A percentile compares a stretch with the other conserved stretches of the same genome.
phyloP scores from a whole-genome alignment of 2,329 filamentous ascomycete species.

The Colletotrichum sp. region DNA sequence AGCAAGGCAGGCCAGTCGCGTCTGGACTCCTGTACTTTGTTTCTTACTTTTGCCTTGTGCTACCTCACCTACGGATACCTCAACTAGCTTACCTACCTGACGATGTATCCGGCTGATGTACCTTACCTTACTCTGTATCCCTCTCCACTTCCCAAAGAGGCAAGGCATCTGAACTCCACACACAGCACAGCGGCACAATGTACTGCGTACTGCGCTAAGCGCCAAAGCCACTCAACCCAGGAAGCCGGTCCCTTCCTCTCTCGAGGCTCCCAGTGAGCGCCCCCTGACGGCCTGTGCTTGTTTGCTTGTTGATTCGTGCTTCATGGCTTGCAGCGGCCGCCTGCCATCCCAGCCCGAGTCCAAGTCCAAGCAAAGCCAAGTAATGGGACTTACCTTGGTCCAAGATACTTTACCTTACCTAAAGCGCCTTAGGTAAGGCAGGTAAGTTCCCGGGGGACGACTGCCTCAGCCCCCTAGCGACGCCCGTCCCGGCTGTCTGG shows the following conservation, averaged over 20 bases:
- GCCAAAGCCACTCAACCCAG: conserved; percentile 13
- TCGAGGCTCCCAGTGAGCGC: not conserved
- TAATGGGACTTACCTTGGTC: not conserved
- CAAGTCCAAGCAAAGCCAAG: conserved; percentile 1
- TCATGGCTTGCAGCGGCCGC: not conserved
- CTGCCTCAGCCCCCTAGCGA: not conserved
- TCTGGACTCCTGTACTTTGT: not conserved
- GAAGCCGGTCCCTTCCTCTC: not conserved
- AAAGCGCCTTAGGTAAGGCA: not conserved
- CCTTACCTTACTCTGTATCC: not conserved
- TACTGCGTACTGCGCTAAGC: not conserved
- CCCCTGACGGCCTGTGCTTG: conserved; percentile 5
- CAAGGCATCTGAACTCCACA: not conserved
- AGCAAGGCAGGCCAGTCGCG: not conserved
- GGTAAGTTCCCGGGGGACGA: not conserved
- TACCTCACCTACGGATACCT: not conserved
- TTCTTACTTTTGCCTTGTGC: not conserved
- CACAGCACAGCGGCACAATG: not conserved
- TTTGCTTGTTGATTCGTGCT: not conserved
- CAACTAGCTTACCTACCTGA: not conserved
- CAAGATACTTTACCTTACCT: not conserved
- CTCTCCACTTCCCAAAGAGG: not conserved
- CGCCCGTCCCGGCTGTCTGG: conserved; percentile 9
- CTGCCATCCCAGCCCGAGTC: conserved; percentile 7
- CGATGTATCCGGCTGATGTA: not conserved